Evolutionary conservation across 106 monocot species (phyloP), one percentile per base, ranked within the genome.

Genomic region (Chionographis japonica): DNA sequence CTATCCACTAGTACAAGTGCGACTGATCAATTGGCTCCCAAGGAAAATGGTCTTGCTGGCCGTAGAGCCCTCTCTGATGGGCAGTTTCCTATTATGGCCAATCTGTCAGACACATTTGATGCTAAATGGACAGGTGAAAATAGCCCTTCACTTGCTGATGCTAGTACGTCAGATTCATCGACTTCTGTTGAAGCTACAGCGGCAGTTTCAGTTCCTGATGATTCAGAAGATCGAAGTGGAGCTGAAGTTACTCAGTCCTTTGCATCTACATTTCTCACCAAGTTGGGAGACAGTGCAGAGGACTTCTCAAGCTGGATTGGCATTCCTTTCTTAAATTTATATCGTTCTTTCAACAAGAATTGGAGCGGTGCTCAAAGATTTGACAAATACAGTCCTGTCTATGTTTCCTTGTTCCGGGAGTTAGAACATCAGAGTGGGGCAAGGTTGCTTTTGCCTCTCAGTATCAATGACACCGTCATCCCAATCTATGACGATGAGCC

Each of bases 401-500:
- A 84, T 70, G n/a, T 87, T 66, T 61, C 75, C 17, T 75, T 66
- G 7, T 77, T 87, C 7, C 17, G 65, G 46, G 82, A 81, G 62
- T 72, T 92, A 18, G 78, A 76, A 51, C 69, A 50, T 69, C 75
- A 77, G 40, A 60, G 57, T 63, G 85, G 89, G 36, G 74, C 80
- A 37, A 80, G 83, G 62, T 50, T 83, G 40, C 75, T 89, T 64
- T 77, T 92, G 66, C 87, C 98, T 50, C 14, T 81, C 52, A 90
- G 98, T 16, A 65, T 83, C 58, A 79, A 84, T 81, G 87, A 90
- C 27, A 81, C 60, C 35, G 87, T 88, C 37, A 68, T 93, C 40
- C 83, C 90, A 17, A 55, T 98, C 63, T 93, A 84, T 80, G 92
- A 93, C 70, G 89, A 93, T 68, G 98, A 98, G 70, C 93, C 98